A percentile compares a stretch with the other conserved stretches of the same genome.
These are phyloP conservation scores for Taphrina confusa DNA, from an alignment of 1,139 yeast species.

Conservation along the genomic window DNA sequence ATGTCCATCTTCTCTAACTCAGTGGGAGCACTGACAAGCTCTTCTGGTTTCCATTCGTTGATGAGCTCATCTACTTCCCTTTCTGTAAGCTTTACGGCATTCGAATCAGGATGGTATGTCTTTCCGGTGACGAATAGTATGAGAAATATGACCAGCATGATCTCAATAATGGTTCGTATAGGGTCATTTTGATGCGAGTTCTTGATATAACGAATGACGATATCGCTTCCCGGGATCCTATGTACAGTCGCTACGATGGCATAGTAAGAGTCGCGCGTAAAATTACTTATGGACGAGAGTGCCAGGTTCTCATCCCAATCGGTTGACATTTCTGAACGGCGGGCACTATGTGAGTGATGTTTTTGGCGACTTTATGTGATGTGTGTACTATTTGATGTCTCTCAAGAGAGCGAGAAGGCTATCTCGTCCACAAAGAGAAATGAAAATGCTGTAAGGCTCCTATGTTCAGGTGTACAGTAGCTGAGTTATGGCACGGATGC, in stretches of 20 bases:
- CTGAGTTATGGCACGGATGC: too few relatives aligned
- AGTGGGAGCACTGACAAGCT: constrained; percentile 61
- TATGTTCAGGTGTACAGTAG: too few relatives aligned
- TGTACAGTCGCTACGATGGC: constrained; percentile 16
- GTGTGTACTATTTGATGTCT: too few relatives aligned
- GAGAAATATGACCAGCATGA: constrained; percentile 78
- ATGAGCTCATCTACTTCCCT: constrained; percentile 79
- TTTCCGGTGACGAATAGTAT: constrained; percentile 78
- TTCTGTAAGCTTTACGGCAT: constrained; percentile 62
- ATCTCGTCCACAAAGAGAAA: too few relatives aligned
- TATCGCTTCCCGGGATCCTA: constrained; percentile 75
- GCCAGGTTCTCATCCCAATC: constrained; percentile 32
- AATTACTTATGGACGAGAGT: constrained; percentile 18
- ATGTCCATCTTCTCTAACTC: constrained; percentile 64
- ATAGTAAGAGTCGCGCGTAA: constrained; percentile 27
- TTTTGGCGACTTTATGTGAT: too few relatives aligned
- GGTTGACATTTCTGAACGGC: background rate
- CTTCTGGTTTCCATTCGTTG: constrained; percentile 89
- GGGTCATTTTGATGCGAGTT: constrained; percentile 97
- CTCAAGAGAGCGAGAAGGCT: too few relatives aligned
- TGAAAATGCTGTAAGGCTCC: too few relatives aligned
- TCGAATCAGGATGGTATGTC: constrained; percentile 74
- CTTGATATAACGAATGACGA: constrained; percentile 71
- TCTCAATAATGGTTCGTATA: constrained; percentile 78
- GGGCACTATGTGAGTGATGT: too few relatives aligned